phyloP scores from a whole-genome alignment of 371 early-diverging fungal genomes.

The Apophysomyces variabilis region DNA sequence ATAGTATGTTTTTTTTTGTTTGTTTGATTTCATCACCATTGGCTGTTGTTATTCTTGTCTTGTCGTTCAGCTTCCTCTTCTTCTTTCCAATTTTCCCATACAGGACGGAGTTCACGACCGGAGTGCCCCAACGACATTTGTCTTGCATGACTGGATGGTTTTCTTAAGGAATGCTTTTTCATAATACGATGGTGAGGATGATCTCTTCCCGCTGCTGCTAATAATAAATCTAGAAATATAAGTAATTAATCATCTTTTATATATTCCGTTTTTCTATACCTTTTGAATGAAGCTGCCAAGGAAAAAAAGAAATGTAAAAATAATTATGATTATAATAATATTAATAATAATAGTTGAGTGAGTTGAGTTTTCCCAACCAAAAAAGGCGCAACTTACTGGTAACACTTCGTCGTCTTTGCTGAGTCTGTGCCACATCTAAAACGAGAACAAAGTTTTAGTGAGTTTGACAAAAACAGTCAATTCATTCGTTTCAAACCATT shows the following conservation, averaged over 20 bases:
- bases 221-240: background rate
- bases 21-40: background rate
- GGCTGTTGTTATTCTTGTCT: background rate
- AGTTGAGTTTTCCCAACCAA: no score
- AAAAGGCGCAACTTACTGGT: background rate
- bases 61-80: conserved; percentile 3
- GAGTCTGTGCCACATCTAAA: background rate
- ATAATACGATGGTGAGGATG: background rate
- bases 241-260: background rate
- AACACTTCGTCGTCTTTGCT: conserved; percentile 3
- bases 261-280: background rate
- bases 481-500: background rate
- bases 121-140: background rate
- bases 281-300: conserved; percentile 8
- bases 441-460: background rate
- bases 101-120: background rate
- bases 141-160: background rate
- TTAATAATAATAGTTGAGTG: background rate
- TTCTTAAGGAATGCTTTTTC: background rate
- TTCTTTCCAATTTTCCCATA: conserved; percentile 6
- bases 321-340: background rate
- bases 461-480: background rate
- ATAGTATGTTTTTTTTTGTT: background rate
- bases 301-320: background rate
- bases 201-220: background rate